Evolutionary conservation across 148 eudicot genomes (phyloP).

Genomic region (Polygonum maritimum): DNA sequence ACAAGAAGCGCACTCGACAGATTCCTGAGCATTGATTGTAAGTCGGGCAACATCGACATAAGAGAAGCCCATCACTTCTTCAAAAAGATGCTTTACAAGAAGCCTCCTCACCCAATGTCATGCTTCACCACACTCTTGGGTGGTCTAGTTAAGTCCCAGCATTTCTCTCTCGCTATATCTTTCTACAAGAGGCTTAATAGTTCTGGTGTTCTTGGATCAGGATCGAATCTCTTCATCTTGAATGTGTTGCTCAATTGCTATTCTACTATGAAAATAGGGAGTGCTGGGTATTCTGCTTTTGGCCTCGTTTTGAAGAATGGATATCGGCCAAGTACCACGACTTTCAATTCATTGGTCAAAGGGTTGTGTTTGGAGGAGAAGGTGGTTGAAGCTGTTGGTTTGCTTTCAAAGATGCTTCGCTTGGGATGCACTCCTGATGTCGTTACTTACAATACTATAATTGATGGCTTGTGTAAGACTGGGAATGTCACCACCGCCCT

Average conservation of each 20-base stretch:
- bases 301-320: slow-evolving; percentile 18
- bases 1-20: neutral
- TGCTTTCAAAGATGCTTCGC: no score
- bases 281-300: slow-evolving; percentile 17
- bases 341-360: no score
- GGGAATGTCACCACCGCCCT: no score
- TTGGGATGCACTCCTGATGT: no score
- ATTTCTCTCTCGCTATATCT: slow-evolving; percentile 3
- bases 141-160: slow-evolving; percentile 14
- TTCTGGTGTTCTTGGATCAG: no score
- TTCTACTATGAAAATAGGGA: slow-evolving; percentile 18
- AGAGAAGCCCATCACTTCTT: slow-evolving; percentile 7
- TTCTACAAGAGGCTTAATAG: slow-evolving; percentile 11
- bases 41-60: neutral
- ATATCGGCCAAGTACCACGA: no score
- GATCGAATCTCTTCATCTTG: slow-evolving; percentile 13
- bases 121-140: slow-evolving; percentile 10
- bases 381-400: no score
- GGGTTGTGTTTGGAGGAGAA: no score
- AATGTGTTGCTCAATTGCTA: slow-evolving; percentile 23
- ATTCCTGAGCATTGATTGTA: neutral
- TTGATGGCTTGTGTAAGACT: no score
- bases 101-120: slow-evolving; percentile 10
- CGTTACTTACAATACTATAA: no score
- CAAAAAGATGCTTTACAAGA: slow-evolving; percentile 13